Conservation (phyloP, 345 rosid genomes). For the Excoecaria agallocha region DNA sequence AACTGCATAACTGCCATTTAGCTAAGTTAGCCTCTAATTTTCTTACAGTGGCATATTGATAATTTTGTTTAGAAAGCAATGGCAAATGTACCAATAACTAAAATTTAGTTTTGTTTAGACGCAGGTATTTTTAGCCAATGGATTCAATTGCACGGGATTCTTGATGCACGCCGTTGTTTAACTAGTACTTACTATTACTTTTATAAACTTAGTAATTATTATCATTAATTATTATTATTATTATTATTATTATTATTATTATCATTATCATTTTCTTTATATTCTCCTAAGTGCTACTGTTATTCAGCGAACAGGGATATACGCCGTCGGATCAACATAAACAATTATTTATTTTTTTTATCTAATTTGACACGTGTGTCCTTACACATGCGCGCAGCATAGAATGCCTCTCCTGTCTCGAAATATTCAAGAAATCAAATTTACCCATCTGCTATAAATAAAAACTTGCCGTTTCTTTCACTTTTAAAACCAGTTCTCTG, state of each 20-base stretch:
- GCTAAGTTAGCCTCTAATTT: too few species aligned
- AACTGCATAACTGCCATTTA: neutral
- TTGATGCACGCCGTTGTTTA: slow-evolving; percentile 35
- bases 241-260: neutral
- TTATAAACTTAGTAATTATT: neutral
- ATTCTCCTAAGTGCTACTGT: too few species aligned
- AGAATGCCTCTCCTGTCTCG: neutral
- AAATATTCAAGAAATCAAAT: neutral
- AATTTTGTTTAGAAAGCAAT: neutral
- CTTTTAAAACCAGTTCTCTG: neutral
- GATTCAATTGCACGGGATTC: slow-evolving; percentile 40
- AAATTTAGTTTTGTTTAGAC: neutral
- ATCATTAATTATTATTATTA: too few species aligned
- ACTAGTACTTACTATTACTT: neutral
- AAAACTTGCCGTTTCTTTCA: slow-evolving; percentile 22
- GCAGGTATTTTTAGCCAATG: slow-evolving; percentile 41
- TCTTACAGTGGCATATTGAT: slow-evolving; percentile 8
- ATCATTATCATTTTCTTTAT: neutral
- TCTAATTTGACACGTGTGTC: too few species aligned
- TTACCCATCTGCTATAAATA: neutral
- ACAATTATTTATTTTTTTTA: too few species aligned
- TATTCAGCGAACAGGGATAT: too few species aligned
- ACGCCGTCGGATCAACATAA: too few species aligned
- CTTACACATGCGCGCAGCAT: too few species aligned
- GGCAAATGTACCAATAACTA: neutral